Evolutionary conservation across 768 basidiomycete species (phyloP), one percentile per base, ranked within the genome.

Genomic region (Tricholoma hemisulphureum): DNA sequence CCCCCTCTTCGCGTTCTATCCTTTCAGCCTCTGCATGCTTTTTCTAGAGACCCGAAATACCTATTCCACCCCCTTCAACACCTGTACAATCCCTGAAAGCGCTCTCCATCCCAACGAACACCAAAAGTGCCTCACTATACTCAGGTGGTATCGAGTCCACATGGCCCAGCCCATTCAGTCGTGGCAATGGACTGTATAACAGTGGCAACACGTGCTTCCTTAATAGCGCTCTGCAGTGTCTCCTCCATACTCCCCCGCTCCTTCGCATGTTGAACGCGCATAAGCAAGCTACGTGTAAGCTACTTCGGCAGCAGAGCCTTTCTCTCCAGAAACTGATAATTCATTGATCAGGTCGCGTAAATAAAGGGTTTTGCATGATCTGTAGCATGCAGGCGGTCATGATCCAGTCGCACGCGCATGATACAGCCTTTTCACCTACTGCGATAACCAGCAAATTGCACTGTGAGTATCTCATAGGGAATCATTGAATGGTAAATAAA

Each of bases 121-220:
- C 69, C 54, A 73, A 79, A 72, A 60, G 61, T 49, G 65, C 72
- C 41, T 75, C 80, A 51, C 71, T 89, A 18, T 80, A 83, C 64
- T 71, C 76, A 20, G 77, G 79, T 49, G 71, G 79, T 32, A 79
- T 92, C 51, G 87, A 89, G 62, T 73, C 79, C 45, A 67, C 84
- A 39, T 92, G 88, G 88, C 87, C 88, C 1, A 53, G 69, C 21
- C 71, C 68, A 13, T 78, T 67, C 51, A 74, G 66, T 53, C 69
- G 81, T 51, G 89, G 83, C 37, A 71, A 68, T 51, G 95, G 95
- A 1, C 75, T 98, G 46, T 79, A 83, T 67, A 98, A 98, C 72
- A 87, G 77, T 24, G 93, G 93, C 46, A 98, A 98, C 68, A 96
- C 93, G 2, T 99, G 97, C 73, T 99, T 96, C 71, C 77, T 98